Conservation (phyloP, 768 basidiomycete species). For the Pleurotus giganteus region DNA sequence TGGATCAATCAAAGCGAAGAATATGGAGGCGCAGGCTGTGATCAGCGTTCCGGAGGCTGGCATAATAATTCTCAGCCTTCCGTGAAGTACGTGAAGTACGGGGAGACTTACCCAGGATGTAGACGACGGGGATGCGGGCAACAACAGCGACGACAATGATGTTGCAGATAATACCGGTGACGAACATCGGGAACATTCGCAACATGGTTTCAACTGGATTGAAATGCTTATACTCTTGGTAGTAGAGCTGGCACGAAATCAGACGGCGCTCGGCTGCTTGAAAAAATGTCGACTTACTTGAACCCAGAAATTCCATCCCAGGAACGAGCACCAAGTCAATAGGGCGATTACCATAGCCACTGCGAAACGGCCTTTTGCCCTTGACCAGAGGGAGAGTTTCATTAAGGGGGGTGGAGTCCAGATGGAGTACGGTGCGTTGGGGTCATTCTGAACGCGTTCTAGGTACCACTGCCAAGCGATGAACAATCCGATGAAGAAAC, state of each 20-base stretch:
- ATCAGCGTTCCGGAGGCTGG: constrained; percentile 47
- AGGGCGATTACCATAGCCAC: constrained; percentile 58
- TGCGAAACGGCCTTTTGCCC: constrained; percentile 56
- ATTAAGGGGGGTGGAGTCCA: constrained; percentile 56
- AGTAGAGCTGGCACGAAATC: constrained; percentile 52
- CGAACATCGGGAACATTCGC: constrained; percentile 68
- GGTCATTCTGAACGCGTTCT: constrained; percentile 35
- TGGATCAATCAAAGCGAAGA: constrained; percentile 68
- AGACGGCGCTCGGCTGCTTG: constrained; percentile 36
- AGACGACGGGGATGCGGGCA: constrained; percentile 50
- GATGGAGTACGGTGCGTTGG: constrained; percentile 13
- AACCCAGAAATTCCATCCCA: constrained; percentile 42
- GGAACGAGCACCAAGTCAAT: constrained; percentile 56
- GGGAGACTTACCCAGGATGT: constrained; percentile 49
- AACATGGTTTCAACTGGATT: constrained; percentile 60
- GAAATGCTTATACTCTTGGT: constrained; percentile 59
- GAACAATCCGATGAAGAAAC: constrained; percentile 55
- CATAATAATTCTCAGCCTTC: background rate
- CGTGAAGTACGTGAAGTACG: background rate
- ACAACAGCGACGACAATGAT: constrained; percentile 61
- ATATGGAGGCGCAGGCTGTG: constrained; percentile 55
- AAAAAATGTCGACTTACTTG: constrained; percentile 15
- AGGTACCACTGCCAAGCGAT: constrained; percentile 65
- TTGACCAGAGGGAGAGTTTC: constrained; percentile 56
- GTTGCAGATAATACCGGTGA: constrained; percentile 65